Percentiles rank a stretch among this genome's conserved stretches.
These are phyloP conservation scores for Naegleria fowleri DNA, from an alignment of 208 protist genomes.

Conservation along the genomic window DNA sequence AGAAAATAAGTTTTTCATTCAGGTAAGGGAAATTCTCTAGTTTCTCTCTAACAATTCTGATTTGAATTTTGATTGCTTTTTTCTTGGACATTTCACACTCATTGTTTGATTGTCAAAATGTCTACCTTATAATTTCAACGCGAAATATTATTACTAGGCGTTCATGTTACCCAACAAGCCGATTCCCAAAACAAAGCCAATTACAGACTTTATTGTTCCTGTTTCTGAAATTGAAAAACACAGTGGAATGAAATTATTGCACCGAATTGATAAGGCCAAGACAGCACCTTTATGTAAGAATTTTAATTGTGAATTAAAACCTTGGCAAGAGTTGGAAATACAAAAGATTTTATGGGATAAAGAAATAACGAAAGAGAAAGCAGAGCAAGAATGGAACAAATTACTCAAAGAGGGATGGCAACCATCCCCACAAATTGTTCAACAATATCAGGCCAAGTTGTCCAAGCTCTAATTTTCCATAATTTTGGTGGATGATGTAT, in stretches of 20 bases:
- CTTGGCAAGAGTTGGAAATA: not conserved
- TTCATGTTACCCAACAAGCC: not conserved
- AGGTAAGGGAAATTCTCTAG: not conserved
- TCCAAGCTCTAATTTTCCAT: not conserved
- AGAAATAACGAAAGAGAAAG: not conserved
- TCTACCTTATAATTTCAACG: too few relatives aligned
- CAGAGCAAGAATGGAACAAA: not conserved
- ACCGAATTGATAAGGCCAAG: not conserved
- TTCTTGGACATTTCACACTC: too few relatives aligned
- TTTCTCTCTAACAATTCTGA: too few relatives aligned
- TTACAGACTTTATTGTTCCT: slow-evolving; percentile 2
- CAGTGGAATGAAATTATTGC: not conserved
- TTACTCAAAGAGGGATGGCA: not conserved
- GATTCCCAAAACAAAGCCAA: not conserved
- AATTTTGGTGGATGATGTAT: too few relatives aligned
- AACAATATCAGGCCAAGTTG: not conserved
- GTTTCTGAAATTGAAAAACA: not conserved
- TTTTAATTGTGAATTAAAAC: not conserved
- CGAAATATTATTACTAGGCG: too few relatives aligned
- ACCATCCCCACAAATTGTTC: not conserved
- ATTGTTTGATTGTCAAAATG: too few relatives aligned
- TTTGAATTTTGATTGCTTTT: too few relatives aligned
- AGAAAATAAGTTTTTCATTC: slow-evolving; percentile 1
- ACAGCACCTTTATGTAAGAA: not conserved
- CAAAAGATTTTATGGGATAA: not conserved